Evolutionary conservation across 352 stramenopile species (phyloP).

Genomic region (Phytophthora pisi): DNA sequence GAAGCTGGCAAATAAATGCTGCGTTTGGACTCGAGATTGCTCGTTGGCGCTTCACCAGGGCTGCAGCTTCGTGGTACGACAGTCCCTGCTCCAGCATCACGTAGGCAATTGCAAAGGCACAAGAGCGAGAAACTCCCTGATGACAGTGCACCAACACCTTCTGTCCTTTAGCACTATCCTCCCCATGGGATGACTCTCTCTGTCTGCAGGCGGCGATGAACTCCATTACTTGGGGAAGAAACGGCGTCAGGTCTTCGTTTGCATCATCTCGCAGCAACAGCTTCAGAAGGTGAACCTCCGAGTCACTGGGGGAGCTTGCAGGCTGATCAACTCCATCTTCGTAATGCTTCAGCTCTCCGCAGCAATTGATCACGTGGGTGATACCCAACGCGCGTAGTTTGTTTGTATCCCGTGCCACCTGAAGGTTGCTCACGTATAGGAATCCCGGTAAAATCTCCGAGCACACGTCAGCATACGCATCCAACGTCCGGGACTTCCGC

Average conservation of each 20-base stretch:
- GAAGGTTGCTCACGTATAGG: conserved; percentile 66
- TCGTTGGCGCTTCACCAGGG: conserved; percentile 49
- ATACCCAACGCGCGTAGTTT: conserved; percentile 45
- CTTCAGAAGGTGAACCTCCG: conserved; percentile 26
- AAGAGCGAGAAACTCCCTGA: conserved; percentile 75
- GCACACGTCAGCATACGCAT: conserved; percentile 50
- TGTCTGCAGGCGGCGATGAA: conserved; percentile 43
- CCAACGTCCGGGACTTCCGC: conserved; percentile 52
- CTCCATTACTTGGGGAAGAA: conserved; percentile 52
- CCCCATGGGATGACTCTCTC: not conserved
- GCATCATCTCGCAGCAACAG: conserved; percentile 61
- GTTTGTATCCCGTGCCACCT: conserved; percentile 38
- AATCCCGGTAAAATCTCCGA: conserved; percentile 62
- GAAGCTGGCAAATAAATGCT: conserved; percentile 69
- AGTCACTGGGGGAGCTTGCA: not conserved
- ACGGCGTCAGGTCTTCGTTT: conserved; percentile 69
- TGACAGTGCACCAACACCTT: conserved; percentile 73
- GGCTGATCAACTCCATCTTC: conserved; percentile 12
- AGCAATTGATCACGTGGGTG: conserved; percentile 68
- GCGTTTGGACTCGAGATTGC: conserved; percentile 67
- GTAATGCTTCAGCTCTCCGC: conserved; percentile 38
- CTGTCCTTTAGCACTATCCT: not conserved
- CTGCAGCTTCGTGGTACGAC: conserved; percentile 39
- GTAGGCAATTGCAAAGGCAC: conserved; percentile 67
- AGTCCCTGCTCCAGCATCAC: conserved; percentile 51